Conservation (phyloP, 2,329 filamentous ascomycete genomes). For the Monosporascus sp. region DNA sequence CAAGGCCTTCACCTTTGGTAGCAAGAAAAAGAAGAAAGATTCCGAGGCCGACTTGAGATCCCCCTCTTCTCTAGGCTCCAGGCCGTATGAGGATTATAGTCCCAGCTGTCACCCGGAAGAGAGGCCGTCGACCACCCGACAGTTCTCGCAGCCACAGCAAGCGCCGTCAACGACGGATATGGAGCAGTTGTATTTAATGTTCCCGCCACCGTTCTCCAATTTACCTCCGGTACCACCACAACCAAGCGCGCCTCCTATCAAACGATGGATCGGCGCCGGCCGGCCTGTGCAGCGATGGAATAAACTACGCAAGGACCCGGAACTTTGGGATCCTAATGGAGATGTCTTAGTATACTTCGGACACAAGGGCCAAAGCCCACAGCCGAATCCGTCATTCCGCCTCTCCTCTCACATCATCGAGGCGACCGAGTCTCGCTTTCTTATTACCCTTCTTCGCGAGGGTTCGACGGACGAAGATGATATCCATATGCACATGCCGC, state of each 20-base stretch:
- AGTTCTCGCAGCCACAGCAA: slow-evolving; percentile 13
- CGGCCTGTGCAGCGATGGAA: slow-evolving; percentile 49
- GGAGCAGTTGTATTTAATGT: slow-evolving; percentile 16
- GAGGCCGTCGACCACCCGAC: slow-evolving; percentile 17
- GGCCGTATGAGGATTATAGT: slow-evolving; percentile 19
- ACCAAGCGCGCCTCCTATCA: slow-evolving; percentile 36
- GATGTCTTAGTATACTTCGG: slow-evolving; percentile 56
- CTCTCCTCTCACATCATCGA: slow-evolving; percentile 56
- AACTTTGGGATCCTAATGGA: slow-evolving; percentile 57
- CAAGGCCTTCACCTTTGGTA: slow-evolving; percentile 48
- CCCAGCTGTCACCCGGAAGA: slow-evolving; percentile 15
- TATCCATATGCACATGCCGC: slow-evolving; percentile 30
- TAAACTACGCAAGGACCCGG: slow-evolving; percentile 54
- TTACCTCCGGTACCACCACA: slow-evolving; percentile 37
- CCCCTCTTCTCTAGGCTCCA: slow-evolving; percentile 34
- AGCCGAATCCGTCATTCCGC: slow-evolving; percentile 50
- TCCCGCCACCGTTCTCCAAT: slow-evolving; percentile 39
- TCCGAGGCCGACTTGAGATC: slow-evolving; percentile 25
- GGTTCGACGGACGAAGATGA: slow-evolving; percentile 44
- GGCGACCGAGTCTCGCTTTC: slow-evolving; percentile 48
- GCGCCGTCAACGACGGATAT: slow-evolving; percentile 14
- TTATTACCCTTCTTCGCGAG: slow-evolving; percentile 50
- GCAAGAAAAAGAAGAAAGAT: slow-evolving; percentile 40
- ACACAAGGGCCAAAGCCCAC: slow-evolving; percentile 37
- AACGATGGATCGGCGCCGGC: slow-evolving; percentile 49